Evolutionary conservation across 1,284 basidiomycete genomes (phyloP), one percentile per base, ranked within the genome.

Genomic region (Ustilago cynodontis): DNA sequence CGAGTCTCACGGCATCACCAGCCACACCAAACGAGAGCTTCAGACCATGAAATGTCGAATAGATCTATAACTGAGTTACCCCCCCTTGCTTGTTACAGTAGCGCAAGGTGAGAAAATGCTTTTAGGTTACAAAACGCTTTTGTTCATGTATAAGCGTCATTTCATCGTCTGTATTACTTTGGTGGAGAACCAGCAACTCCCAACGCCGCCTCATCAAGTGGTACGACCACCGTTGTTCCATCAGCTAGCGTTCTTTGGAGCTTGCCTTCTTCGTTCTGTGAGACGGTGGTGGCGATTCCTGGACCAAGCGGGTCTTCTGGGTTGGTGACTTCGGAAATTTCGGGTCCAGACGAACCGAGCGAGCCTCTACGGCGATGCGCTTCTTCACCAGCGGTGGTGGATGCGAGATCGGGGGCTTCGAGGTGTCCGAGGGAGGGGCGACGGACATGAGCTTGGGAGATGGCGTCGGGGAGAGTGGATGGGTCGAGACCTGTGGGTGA

Each of bases 141-240:
- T 45, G 8, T 43, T 6, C 41, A 22, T 49, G 47, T 49, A 28
- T 49, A 26, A 49, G 47, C 47, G n/a, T 49, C 10, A 26, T 49
- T n/a, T n/a, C 47, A 49, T 49, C 47, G 22, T 49, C 43, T n/a
- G 24, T 20, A 20, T 20, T 14, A 29, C 10, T 55, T 24, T 1
- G 56, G 43, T 33, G 37, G 31, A 29, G 59, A 52, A 13, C 20
- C 22, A n/a, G 28, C 28, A 14, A 29, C 37, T 33, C 65, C 69
- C 50, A 84, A 58, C 7, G 82, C 82, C 10, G 74, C 80, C 29
- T 86, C 85, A 51, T 86, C 85, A 29, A 85, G 68, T 24, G 85
- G 85, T 28, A 81, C 85, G 4, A 71, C 70, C 3, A 85, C 82
- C 3, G 59, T 75, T 5, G 71, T 77, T 6, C 84, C 82, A 35